Base-by-base conservation (phyloP, 2,329 filamentous ascomycete species). In the Byssochlamys sp. region DNA sequence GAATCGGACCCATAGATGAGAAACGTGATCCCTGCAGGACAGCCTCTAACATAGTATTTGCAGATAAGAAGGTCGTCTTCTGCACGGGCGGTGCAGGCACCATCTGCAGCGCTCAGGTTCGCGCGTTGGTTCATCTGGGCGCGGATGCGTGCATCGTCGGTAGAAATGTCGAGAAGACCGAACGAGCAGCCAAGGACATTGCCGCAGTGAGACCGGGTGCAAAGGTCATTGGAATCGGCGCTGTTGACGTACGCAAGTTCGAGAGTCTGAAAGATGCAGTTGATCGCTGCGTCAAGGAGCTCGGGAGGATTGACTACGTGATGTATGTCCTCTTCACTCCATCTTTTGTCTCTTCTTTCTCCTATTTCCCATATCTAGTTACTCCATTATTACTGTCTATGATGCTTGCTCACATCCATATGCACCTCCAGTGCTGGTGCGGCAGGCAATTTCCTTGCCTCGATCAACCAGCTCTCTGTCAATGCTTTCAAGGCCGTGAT, bases 401-500 rank as follows among this genome's bases (percentile, higher is more conserved):
- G 39, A 9, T 9, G 4, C 12, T 51, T 28, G 10, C 24, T 51
- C 11, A 51, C 24, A 60, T 50, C 60, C 69, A 50, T 31, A 66
- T 53, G 7, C 33, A 53, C 25, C 12, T 39, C 25, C 66, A 94
- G 89, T 70, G 92, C 92, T 24, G 94, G 94, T 54, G 94, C 94
- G 12, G 94, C 94, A 19, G 94, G 94, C 59, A 99, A 99, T 74
- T 99, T 97, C 73, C 81, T 99, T 25, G 88, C 90, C 0, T 88
- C 92, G 3, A 87, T 97, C 59, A 82, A 87, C 48, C 87, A 87
- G 61, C 82, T 97, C 54, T 90, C 85, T 48, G 76, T 88, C 58
- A 97, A 97, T 70, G 94, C 90, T 2, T 95, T 99, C 84, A 95
- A 91, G 73, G 81, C 89, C 0, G 94, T 99, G 63, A 92, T 97